Evolutionary conservation across 1,284 basidiomycete species (phyloP).

Genomic region (Cutaneotrichosporon daszewskae): DNA sequence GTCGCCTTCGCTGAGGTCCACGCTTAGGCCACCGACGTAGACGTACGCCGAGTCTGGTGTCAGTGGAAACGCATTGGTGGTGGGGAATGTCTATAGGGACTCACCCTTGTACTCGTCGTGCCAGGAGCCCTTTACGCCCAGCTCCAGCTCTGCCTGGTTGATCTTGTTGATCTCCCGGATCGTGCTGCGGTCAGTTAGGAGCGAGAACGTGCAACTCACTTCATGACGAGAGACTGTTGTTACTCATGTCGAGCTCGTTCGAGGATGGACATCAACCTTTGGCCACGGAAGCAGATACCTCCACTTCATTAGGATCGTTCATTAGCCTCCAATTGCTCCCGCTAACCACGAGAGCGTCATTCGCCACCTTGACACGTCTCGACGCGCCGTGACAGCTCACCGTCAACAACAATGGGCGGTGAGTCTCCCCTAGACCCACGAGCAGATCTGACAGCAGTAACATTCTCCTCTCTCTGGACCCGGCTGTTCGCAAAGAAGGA

Average conservation of each 20-base stretch:
- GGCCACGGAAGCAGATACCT: no score
- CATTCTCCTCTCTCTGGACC: conserved; percentile 48
- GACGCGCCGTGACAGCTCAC: no score
- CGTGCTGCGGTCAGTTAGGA: conserved; percentile 60
- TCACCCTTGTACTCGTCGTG: conserved; percentile 89
- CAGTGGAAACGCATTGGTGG: neutral
- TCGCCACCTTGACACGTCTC: no score
- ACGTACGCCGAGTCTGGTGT: conserved; percentile 84
- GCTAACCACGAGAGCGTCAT: no score
- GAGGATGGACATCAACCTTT: no score
- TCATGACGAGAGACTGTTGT: no score
- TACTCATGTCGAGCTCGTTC: neutral
- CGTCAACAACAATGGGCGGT: conserved; percentile 29
- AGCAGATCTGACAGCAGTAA: conserved; percentile 32
- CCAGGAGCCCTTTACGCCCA: conserved; percentile 78
- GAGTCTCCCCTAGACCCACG: neutral
- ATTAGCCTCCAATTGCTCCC: no score
- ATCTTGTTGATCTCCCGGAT: conserved; percentile 89
- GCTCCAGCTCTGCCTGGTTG: conserved; percentile 84
- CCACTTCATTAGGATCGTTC: no score
- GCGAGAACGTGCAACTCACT: no score
- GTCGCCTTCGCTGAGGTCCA: conserved; percentile 91
- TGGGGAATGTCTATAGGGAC: conserved; percentile 16
- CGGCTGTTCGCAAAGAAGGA: conserved; percentile 50
- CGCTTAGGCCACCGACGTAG: conserved; percentile 78